Evolutionary conservation across 306 rosid species (phyloP).

Genomic region (Abrus precatorius): DNA sequence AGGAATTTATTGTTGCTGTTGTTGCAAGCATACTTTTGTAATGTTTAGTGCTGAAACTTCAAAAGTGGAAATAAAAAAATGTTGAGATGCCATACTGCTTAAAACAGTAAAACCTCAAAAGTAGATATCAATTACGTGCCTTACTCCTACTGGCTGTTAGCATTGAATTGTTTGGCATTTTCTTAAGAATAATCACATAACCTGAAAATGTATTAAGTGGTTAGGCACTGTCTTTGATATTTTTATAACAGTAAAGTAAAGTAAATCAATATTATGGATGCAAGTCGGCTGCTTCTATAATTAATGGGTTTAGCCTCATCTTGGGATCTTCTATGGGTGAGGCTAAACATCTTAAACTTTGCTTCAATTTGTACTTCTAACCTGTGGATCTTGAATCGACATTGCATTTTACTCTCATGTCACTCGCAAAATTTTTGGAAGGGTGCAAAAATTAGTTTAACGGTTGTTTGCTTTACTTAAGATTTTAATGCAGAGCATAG

Average conservation of each 20-base stretch:
- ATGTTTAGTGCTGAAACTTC: background rate
- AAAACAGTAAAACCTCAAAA: background rate
- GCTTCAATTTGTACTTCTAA: slow-evolving; percentile 8
- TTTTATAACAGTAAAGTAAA: background rate
- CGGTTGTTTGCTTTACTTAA: slow-evolving; percentile 11
- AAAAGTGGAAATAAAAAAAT: background rate
- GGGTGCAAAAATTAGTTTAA: slow-evolving; percentile 9
- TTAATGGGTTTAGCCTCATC: slow-evolving; percentile 2
- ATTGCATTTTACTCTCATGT: slow-evolving; percentile 22
- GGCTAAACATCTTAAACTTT: slow-evolving; percentile 26
- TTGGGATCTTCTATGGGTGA: background rate
- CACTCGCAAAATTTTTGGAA: background rate
- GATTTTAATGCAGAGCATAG: slow-evolving; percentile 14
- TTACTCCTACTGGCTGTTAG: background rate
- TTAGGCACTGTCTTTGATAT: slow-evolving; percentile 3
- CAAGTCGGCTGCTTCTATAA: background rate
- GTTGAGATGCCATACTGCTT: background rate
- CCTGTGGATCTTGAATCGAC: slow-evolving; percentile 3
- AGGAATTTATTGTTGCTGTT: background rate
- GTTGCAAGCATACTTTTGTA: slow-evolving; percentile 1
- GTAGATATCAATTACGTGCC: background rate
- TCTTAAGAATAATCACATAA: background rate
- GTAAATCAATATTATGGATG: slow-evolving; percentile 16
- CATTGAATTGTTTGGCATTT: background rate
- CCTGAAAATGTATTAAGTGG: slow-evolving; percentile 15